Conservation (phyloP, 495 filamentous ascomycete species). For the Penicillium argentinense region DNA sequence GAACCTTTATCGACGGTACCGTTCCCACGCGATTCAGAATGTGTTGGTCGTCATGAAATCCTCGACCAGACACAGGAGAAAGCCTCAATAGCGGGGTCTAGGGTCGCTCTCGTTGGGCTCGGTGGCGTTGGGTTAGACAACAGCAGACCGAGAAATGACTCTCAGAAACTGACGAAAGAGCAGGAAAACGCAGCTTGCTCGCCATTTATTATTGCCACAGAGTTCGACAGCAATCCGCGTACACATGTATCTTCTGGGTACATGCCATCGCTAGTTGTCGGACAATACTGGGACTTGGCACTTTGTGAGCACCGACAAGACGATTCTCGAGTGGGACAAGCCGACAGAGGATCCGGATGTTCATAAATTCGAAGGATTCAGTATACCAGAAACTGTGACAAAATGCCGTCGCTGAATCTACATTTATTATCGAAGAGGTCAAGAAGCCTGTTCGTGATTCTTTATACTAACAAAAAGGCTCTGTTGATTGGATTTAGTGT, state of each 20-base stretch:
- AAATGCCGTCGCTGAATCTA: no score
- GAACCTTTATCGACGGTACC: background rate
- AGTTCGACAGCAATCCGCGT: background rate
- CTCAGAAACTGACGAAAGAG: background rate
- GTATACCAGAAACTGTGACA: no score
- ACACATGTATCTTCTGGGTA: background rate
- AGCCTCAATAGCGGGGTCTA: background rate
- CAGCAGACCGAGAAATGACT: background rate
- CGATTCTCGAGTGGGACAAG: no score
- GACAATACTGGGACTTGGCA: no score
- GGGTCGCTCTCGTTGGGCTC: background rate
- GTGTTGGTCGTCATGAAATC: background rate
- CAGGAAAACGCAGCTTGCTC: background rate
- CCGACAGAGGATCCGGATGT: no score
- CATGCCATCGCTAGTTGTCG: no score
- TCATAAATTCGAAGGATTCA: no score
- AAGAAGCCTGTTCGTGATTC: no score
- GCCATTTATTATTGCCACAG: background rate
- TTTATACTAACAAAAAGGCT: no score
- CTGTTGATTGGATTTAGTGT: no score
- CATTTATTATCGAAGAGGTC: no score
- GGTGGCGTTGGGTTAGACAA: background rate
- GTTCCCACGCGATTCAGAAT: background rate
- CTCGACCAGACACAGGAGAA: background rate
- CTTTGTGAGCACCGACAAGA: no score